A percentile compares a stretch with the other conserved stretches of the same genome.
phyloP scores from a whole-genome alignment of 331 rosid genomes.

The Telfairia occidentalis region DNA sequence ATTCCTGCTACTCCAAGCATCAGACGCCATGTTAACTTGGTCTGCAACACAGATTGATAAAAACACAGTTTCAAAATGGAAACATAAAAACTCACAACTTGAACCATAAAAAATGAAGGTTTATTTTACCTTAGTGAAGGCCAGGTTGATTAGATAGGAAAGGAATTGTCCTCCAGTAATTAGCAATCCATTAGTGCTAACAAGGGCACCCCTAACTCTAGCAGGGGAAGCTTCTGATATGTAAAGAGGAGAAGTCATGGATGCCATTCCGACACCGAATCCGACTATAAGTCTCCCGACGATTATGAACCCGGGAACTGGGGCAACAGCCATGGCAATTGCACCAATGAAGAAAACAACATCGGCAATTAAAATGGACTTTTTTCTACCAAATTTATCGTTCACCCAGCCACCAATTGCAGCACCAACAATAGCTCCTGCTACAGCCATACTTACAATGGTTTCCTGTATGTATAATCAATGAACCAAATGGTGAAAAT shows the following conservation, averaged over 20 bases:
- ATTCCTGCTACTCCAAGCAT: conserved; percentile 81
- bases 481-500: neutral
- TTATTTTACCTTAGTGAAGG: conserved; percentile 38
- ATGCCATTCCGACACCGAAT: conserved; percentile 81
- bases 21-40: conserved; percentile 65
- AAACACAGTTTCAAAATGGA: neutral
- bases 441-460: conserved; percentile 76
- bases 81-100: neutral
- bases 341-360: conserved; percentile 46
- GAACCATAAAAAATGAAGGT: neutral
- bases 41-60: conserved; percentile 20
- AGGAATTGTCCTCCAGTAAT: conserved; percentile 44
- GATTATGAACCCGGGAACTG: conserved; percentile 50
- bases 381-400: conserved; percentile 51
- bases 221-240: conserved; percentile 76
- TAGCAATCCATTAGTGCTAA: conserved; percentile 38
- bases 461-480: conserved; percentile 40
- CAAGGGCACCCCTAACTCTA: conserved; percentile 49
- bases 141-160: conserved; percentile 37
- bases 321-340: conserved; percentile 45
- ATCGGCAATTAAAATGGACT: conserved; percentile 43
- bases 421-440: conserved; percentile 72
- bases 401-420: conserved; percentile 72
- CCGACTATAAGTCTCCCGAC: conserved; percentile 64
- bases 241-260: conserved; percentile 78